Base-by-base conservation (phyloP, 2,329 filamentous ascomycete genomes). In the Aspergillus sp. region DNA sequence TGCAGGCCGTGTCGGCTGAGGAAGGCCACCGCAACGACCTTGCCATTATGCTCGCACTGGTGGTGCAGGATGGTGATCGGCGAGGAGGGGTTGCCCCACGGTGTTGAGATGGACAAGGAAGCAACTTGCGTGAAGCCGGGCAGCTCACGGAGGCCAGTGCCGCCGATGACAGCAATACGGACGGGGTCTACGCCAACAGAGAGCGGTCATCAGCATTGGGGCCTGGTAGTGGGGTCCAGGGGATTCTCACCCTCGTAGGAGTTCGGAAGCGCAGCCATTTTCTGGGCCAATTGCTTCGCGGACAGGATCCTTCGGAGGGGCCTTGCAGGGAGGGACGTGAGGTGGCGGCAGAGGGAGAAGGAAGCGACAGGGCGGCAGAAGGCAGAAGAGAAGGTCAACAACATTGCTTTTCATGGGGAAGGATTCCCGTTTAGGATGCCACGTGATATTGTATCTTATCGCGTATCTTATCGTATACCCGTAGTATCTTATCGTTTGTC, bases 31-130 rank as follows among this genome's bases (percentile, higher is more conserved):
- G 75, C 70, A 29, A 76, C 71, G 5, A 67, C 66, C 47, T 71
- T 66, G 48, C 70, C 68, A 32, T 68, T 75, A 41, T 83, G 76
- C 26, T 80, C 76, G 46, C 82, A 82, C 43, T 77, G 73, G 71
- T 95, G 89, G 60, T 88, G 79, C 52, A 95, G 79, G 64, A 98
- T 88, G 44, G 79, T 75, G 64, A 98, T 89, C 14, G 77, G 75
- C 1, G 75, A 78, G 24, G 76, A 80, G 3, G 91, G 84, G 32
- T 68, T 60, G 50, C 91, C 91, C 91, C 91, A 98, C 19, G 91
- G 91, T 7, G 91, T 98, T 24, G 69, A 61, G 34, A 84, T 69
- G 49, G 78, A 79, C 47, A 98, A 67, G 16, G 74, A 74, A 15
- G 89, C 88, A 41, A 93, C 80, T 52, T 86, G 83, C 13, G 77